Evolutionary conservation across 2,329 filamentous ascomycete species (phyloP).

Genomic region (Stemphylium lycopersici): DNA sequence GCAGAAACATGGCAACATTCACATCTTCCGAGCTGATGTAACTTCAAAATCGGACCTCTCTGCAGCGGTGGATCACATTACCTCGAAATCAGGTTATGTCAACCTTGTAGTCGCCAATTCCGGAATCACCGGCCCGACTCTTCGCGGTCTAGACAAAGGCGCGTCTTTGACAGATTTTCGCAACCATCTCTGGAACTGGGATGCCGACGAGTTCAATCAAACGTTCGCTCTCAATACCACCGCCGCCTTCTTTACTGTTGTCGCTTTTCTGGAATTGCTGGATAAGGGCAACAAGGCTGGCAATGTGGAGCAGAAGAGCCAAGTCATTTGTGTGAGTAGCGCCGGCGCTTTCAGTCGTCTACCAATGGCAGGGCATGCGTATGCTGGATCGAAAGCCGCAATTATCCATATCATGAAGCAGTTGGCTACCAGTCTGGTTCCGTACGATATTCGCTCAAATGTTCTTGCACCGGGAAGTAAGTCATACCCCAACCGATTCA

Average conservation of each 20-base stretch:
- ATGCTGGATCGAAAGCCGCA: constrained; percentile 47
- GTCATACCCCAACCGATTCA: neutral
- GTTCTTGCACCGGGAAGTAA: constrained; percentile 54
- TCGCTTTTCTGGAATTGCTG: constrained; percentile 50
- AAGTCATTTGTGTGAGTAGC: constrained; percentile 3
- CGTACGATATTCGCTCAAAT: constrained; percentile 55
- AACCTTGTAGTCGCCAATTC: constrained; percentile 35
- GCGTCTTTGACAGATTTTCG: constrained; percentile 5
- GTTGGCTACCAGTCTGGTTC: constrained; percentile 50
- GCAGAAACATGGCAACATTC: constrained; percentile 13
- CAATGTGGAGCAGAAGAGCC: constrained; percentile 10
- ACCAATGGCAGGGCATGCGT: constrained; percentile 21
- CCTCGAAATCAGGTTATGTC: constrained; percentile 22
- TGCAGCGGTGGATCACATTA: constrained; percentile 18
- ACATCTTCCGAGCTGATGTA: constrained; percentile 25
- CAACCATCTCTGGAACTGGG: constrained; percentile 12
- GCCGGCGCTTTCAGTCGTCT: constrained; percentile 21
- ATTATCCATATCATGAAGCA: constrained; percentile 53
- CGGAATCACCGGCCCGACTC: constrained; percentile 21
- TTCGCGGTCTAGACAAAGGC: constrained; percentile 3
- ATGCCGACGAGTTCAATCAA: constrained; percentile 34
- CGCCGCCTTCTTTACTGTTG: constrained; percentile 48
- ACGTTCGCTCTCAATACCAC: constrained; percentile 40
- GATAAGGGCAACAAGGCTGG: constrained; percentile 46
- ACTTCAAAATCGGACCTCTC: constrained; percentile 25